Conservation (phyloP, 805 yeast species). For the Schwanniomyces pseudopolymorphus region DNA sequence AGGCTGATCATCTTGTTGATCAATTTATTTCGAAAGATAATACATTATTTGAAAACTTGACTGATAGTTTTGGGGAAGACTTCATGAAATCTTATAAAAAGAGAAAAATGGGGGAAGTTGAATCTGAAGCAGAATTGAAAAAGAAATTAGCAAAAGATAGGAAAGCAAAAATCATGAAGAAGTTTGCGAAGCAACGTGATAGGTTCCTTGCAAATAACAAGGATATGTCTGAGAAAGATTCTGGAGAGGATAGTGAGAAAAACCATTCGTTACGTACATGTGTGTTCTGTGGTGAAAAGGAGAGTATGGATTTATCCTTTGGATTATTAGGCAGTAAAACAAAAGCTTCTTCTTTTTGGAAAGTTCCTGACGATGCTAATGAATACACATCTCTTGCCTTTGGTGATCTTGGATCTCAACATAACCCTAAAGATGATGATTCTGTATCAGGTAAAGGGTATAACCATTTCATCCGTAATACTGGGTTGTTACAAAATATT, state of each 20-base stretch:
- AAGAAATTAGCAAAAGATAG: conserved; percentile 61
- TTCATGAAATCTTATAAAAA: conserved; percentile 50
- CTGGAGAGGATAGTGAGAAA: conserved; percentile 3
- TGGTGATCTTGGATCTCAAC: conserved; percentile 18
- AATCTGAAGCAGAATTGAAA: conserved; percentile 55
- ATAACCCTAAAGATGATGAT: conserved; percentile 15
- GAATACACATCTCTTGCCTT: conserved; percentile 19
- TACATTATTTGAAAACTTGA: conserved; percentile 49
- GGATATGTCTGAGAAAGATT: conserved; percentile 8
- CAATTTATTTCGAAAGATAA: conserved; percentile 49
- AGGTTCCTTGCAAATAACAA: conserved; percentile 43
- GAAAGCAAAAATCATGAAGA: conserved; percentile 59
- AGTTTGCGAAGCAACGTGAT: conserved; percentile 56
- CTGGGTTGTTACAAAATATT: conserved; percentile 10
- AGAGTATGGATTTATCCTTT: conserved; percentile 45
- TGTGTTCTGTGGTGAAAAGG: conserved; percentile 59
- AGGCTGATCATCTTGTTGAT: conserved; percentile 60
- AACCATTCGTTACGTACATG: conserved; percentile 35
- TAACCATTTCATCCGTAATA: conserved; percentile 18
- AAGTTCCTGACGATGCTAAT: conserved; percentile 28
- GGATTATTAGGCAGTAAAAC: conserved; percentile 58
- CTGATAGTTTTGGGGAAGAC: conserved; percentile 57
- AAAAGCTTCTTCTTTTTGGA: conserved; percentile 51
- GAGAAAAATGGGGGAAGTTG: conserved; percentile 40
- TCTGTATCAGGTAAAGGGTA: conserved; percentile 17